phyloP scores from a whole-genome alignment of 1,284 basidiomycete species.

The Microbotryum violaceum region DNA sequence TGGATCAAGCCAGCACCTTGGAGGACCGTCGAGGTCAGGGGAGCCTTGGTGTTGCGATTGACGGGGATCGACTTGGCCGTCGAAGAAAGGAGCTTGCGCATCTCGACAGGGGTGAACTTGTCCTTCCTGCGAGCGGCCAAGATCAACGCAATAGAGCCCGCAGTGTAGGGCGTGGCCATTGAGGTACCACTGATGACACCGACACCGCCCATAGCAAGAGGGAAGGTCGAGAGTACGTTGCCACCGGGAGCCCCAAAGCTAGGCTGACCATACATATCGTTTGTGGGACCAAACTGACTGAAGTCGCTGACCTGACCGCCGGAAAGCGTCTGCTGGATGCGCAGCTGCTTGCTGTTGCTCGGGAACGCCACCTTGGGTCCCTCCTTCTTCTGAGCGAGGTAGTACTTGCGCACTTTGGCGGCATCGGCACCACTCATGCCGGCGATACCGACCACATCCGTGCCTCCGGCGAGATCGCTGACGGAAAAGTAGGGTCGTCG shows the following conservation, averaged over 20 bases:
- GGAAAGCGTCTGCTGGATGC: too few species aligned
- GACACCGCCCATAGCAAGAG: conserved; percentile 46
- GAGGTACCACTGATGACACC: conserved; percentile 46
- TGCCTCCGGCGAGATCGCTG: too few species aligned
- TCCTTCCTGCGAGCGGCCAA: conserved; percentile 51
- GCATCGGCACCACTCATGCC: too few species aligned
- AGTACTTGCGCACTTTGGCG: too few species aligned
- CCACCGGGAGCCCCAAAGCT: conserved; percentile 53
- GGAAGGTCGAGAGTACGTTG: conserved; percentile 55
- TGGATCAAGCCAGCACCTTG: conserved; percentile 54
- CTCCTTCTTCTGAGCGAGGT: too few species aligned
- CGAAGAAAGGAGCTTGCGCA: conserved; percentile 52
- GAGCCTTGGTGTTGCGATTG: conserved; percentile 48
- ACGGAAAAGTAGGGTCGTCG: too few species aligned
- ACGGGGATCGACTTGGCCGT: conserved; percentile 51
- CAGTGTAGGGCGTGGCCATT: conserved; percentile 42
- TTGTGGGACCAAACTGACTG: conserved; percentile 53
- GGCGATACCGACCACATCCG: too few species aligned
- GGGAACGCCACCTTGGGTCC: too few species aligned
- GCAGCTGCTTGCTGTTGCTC: conserved; percentile 38
- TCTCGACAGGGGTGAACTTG: conserved; percentile 43
- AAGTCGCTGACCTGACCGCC: conserved; percentile 51
- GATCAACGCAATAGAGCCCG: conserved; percentile 59
- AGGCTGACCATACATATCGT: conserved; percentile 56
- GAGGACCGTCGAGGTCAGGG: background rate